Conservation (phyloP, 345 rosid genomes). For the Hibiscus tridactylites region DNA sequence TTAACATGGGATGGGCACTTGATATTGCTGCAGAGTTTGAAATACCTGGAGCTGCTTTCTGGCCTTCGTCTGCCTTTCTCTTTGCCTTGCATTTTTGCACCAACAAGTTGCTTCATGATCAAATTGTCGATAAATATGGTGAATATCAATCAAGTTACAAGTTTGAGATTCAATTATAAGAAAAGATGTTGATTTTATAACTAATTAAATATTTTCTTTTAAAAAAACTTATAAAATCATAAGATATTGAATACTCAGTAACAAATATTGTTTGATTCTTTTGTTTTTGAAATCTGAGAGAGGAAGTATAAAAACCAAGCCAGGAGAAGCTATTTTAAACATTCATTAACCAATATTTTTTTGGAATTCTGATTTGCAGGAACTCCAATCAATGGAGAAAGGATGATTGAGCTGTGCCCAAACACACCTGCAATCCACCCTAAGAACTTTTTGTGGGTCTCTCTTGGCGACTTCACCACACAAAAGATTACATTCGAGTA, state of each 20-base stretch:
- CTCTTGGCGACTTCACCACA: background rate
- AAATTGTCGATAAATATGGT: conserved; percentile 11
- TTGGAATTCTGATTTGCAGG: background rate
- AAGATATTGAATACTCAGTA: too few species aligned
- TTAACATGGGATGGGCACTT: background rate
- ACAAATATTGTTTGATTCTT: too few species aligned
- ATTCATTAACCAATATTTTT: background rate
- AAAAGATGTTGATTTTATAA: too few species aligned
- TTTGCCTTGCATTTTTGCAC: background rate
- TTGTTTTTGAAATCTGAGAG: too few species aligned
- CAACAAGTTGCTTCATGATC: background rate
- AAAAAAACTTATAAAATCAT: too few species aligned
- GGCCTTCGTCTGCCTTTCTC: background rate
- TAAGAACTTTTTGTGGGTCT: background rate
- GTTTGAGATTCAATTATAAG: too few species aligned
- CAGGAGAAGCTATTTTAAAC: too few species aligned
- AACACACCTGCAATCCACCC: background rate
- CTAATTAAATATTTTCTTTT: too few species aligned
- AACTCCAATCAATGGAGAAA: background rate
- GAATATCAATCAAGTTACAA: background rate
- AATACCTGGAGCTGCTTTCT: conserved; percentile 2
- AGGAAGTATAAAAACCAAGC: too few species aligned
- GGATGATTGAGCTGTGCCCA: background rate
- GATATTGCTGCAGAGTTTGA: conserved; percentile 8
- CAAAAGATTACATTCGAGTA: background rate